Evolutionary conservation across 371 early-diverging fungal genomes (phyloP), one percentile per base, ranked within the genome.

Genomic region (Circinella umbellata): DNA sequence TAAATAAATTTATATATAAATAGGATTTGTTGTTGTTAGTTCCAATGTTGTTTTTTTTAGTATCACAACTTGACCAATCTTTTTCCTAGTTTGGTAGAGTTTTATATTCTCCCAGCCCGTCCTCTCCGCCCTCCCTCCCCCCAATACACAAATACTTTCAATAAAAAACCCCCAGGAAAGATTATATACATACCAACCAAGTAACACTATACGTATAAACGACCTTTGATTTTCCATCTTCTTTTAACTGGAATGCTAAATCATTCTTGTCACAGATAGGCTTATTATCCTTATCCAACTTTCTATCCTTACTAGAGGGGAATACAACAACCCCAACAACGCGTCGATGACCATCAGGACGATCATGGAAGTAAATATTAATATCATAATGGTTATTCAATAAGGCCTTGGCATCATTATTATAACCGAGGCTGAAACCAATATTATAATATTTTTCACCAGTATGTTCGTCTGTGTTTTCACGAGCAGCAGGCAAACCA

Each of bases 401-500:
- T 9, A 59, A 59, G 7, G 72, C n/a, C 27, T 63, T 63, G 18
- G 36, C 65, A 42, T 60, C 35, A 15, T 63, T 51, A n/a, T 27
- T 60, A 42, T 55, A 67, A 14, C 95, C 94, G 36, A 94, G 81
- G 46, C 85, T 88, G 76, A 96, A 93, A 3, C 97, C 97, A 71
- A 95, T 89, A 53, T 88, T 88, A 74, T 91, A 94, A 66, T 89
- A 90, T 48, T 70, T 69, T n/a, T 86, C 79, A 46, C 83, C 72
- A 4, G 89, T 86, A 34, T 85, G 88, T 47, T 85, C 84, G 61
- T 92, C 92, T 4, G 75, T 71, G 59, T 83, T 85, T 13, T 82
- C 75, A 63, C 90, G 88, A 7, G 94, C 96, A 35, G 94, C 98
- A 1, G 98, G 97, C 48, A 97, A 84, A 0, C 96, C 97, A 80